Evolutionary conservation across 202 grass and related monocot species (phyloP), one percentile per base, ranked within the genome.

Genomic region (Bolboschoenoplectus hybrid): DNA sequence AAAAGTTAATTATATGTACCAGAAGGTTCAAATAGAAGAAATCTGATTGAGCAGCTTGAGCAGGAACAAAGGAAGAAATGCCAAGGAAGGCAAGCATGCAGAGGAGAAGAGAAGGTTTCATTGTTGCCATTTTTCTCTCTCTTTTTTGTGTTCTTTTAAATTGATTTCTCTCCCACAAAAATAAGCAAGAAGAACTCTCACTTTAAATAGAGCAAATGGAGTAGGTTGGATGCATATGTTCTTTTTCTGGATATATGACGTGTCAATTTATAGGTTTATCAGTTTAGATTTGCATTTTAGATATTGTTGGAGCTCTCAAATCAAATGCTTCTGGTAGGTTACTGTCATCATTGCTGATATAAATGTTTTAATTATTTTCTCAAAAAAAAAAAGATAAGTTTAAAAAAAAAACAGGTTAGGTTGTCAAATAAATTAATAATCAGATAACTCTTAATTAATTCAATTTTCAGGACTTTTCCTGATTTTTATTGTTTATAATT

Each of bases 31-130:
- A 67, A 55, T 55, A 83, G 12, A 87, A 87, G 53, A 75, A 83
- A 19, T 87, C 86, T 0, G 55, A 73, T 55, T 75, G 3, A 1
- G 20, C 11, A 0, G 20, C 55, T 74, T 60, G n/a, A n/a, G 45
- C 16, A 3, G 34, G 7, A 38, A 36, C 6, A 2, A 63, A 55
- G 50, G 79, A 65, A 32, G 61, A 73, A 49, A 73, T 46, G 44
- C 26, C 64, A 49, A 82, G 16, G 86, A 65, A 74, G 80, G 26
- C 40, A 74, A 87, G 67, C 2, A 74, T 64, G 26, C 39, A 87
- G n/a, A 87, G 80, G 80, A 82, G 41, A 46, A 83, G 86, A 87
- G 81, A 50, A 74, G 51, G 55, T 49, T 87, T 87, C 17, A 79
- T 9, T 65, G 34, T 53, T 36, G 79, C 80, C 86, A 87, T 82